Conservation (phyloP, 768 basidiomycete genomes). For the Lanmaoa rubissima region DNA sequence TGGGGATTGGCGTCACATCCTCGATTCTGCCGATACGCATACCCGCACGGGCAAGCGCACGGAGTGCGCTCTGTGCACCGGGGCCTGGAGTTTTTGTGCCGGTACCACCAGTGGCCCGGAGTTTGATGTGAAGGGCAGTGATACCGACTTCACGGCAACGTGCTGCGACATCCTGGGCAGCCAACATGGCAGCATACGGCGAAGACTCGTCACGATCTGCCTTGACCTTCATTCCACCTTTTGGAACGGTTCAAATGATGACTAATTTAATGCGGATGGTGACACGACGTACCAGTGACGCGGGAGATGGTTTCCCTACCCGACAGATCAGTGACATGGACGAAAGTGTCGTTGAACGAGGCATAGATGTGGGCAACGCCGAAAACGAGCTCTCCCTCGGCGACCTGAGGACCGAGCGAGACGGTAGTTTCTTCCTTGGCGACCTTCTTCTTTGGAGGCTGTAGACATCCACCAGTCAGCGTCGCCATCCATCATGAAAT, state of each 20-base stretch:
- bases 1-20: constrained; percentile 96
- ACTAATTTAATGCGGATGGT: background rate
- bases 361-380: constrained; percentile 99
- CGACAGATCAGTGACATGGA: constrained; percentile 97
- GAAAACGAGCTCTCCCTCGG: constrained; percentile 95
- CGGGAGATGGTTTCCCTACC: constrained; percentile 99
- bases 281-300: constrained; percentile 73
- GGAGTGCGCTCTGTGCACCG: constrained; percentile 96
- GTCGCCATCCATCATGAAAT: constrained; percentile 46
- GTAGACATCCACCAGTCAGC: constrained; percentile 51
- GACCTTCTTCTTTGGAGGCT: constrained; percentile 86
- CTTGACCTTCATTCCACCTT: constrained; percentile 99
- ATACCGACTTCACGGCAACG: constrained; percentile 99
- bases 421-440: constrained; percentile 81
- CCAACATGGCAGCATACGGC: constrained; percentile 96
- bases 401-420: constrained; percentile 92
- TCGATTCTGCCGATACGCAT: constrained; percentile 99
- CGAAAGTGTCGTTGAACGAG: constrained; percentile 99
- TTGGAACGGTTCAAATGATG: constrained; percentile 24
- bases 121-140: constrained; percentile 98
- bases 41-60: constrained; percentile 96
- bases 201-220: constrained; percentile 99
- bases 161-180: constrained; percentile 93
- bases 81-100: constrained; percentile 99
- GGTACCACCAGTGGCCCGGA: constrained; percentile 96